Percentiles rank a stretch among this genome's conserved stretches.
phyloP scores from a whole-genome alignment of 1,139 yeast species.

The Kodamaea anthophila region DNA sequence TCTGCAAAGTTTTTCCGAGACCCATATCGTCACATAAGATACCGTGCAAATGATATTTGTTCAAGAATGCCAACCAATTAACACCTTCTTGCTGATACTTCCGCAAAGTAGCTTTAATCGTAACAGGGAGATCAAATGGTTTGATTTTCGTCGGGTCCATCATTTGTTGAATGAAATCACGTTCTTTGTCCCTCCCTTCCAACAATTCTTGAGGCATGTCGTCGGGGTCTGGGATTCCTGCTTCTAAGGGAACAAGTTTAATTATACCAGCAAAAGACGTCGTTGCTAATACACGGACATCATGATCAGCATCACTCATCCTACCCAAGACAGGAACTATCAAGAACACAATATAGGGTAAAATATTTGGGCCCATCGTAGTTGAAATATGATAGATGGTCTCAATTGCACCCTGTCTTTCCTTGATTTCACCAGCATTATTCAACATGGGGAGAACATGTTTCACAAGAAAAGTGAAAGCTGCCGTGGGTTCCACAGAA shows the following conservation, averaged over 20 bases:
- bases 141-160: conserved; percentile 94
- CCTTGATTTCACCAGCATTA: conserved; percentile 68
- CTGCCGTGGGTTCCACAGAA: conserved; percentile 62
- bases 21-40: conserved; percentile 99
- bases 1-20: conserved; percentile 92
- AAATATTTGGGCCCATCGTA: conserved; percentile 81
- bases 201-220: conserved; percentile 83
- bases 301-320: conserved; percentile 93
- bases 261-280: conserved; percentile 96
- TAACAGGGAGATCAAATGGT: conserved; percentile 82
- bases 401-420: conserved; percentile 93
- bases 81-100: conserved; percentile 98
- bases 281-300: conserved; percentile 85
- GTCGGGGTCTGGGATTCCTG: conserved; percentile 94
- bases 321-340: conserved; percentile 95
- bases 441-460: conserved; percentile 73
- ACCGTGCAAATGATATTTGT: conserved; percentile 93
- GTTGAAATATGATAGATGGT: conserved; percentile 78
- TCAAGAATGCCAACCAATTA: conserved; percentile 94
- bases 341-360: conserved; percentile 92
- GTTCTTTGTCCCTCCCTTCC: conserved; percentile 86
- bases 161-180: conserved; percentile 95
- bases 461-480: conserved; percentile 77
- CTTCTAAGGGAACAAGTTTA: conserved; percentile 92
- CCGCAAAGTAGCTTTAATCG: conserved; percentile 87